Evolutionary conservation across 768 basidiomycete species (phyloP).

Genomic region (Collybia sordida): DNA sequence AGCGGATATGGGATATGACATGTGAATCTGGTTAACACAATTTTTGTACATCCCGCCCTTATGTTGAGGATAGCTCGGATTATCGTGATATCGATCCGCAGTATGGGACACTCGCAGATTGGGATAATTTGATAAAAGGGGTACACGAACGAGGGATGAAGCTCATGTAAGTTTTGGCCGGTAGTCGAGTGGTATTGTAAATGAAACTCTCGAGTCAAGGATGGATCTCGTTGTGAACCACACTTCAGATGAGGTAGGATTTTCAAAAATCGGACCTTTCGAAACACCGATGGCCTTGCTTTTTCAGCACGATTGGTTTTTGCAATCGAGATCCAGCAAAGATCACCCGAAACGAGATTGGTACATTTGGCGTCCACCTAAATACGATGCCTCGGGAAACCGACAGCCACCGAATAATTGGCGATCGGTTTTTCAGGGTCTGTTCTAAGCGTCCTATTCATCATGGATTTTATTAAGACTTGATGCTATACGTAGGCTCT

Average conservation of each 20-base stretch:
- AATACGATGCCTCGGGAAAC: constrained; percentile 48
- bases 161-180: constrained; percentile 45
- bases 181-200: too few species aligned
- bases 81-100: constrained; percentile 63
- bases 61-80: constrained; percentile 42
- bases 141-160: constrained; percentile 68
- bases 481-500: constrained; percentile 41
- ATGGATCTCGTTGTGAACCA: constrained; percentile 83
- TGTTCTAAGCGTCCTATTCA: background rate
- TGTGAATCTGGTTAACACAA: constrained; percentile 33
- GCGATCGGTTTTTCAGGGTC: constrained; percentile 65
- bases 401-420: constrained; percentile 73
- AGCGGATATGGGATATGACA: constrained; percentile 76
- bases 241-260: constrained; percentile 57
- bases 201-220: too few species aligned
- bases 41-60: background rate
- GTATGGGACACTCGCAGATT: constrained; percentile 64
- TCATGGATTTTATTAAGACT: background rate
- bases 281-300: background rate
- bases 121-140: constrained; percentile 52
- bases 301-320: constrained; percentile 71
- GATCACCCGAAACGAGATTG: constrained; percentile 65
- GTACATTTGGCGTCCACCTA: constrained; percentile 74
- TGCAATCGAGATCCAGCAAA: constrained; percentile 50
- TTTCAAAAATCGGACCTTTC: background rate